Base-by-base conservation (phyloP, 2,329 filamentous ascomycete species). In the Geosmithia putterillii region DNA sequence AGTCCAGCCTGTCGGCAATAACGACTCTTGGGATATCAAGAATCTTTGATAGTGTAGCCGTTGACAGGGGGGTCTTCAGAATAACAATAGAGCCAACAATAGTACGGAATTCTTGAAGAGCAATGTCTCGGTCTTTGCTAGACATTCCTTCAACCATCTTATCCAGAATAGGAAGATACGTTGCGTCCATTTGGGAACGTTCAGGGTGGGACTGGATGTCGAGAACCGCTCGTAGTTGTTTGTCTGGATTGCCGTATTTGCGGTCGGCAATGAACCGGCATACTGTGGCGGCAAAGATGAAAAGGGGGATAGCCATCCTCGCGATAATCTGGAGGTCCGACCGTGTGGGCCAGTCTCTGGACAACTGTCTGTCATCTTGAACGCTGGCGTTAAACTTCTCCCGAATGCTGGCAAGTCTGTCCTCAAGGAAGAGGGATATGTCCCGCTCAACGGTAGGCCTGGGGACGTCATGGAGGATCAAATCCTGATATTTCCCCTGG, bases 401-500 rank as follows among this genome's bases (percentile, higher is more conserved):
- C 45, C 44, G 8, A 28, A 38, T 22, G 14, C 45, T 44, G 8
- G 34, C 38, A 22, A 65, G 51, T 40, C 59, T 47, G 25, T 53
- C 32, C 8, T 46, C 21, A 12, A 68, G 43, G 45, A 54, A 66
- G 12, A 49, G 21, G 2, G 40, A 32, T 17, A 68, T 60, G 45
- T 68, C 64, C 7, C 52, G 50, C 44, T 59, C 48, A 12, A 66
- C 51, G 8, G 55, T 45, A 3, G 45, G 18, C 28, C 48, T 20
- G 2, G 50, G 43, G 32, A 62, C 52, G 37, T 64, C 46, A 38
- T 66, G 58, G 20, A 68, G 56, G 21, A 56, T 48, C 7, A 64
- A 38, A 40, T 57, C 52, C 42, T 61, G 48, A 46, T 64, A 58
- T 2, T 38, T 52, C 18, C 52, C 53, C 7, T 47, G 38, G 17